A percentile compares a stretch with the other conserved stretches of the same genome.
phyloP scores from a whole-genome alignment of 768 basidiomycete species.

The Tricholoma bakamatsutake region DNA sequence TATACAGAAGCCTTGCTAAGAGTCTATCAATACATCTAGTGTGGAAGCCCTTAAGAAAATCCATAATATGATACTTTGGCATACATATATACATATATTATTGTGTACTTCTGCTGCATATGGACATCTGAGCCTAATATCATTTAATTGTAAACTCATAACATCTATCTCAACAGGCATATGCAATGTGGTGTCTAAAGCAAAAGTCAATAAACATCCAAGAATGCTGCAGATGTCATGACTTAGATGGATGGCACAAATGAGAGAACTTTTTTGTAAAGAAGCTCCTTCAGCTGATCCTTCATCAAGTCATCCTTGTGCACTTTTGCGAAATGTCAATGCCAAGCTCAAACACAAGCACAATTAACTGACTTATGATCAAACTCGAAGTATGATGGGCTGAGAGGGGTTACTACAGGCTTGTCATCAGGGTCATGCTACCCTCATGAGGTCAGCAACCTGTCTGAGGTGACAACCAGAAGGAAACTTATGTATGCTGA shows the following conservation, averaged over 20 bases:
- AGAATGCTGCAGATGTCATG: not conserved
- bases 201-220: slow-evolving; percentile 10
- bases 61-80: not conserved
- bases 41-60: not conserved
- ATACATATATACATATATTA: not conserved
- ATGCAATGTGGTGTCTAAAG: slow-evolving; percentile 9
- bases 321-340: slow-evolving; percentile 26
- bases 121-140: not conserved
- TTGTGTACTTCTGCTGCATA: not conserved
- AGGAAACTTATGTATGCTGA: slow-evolving; percentile 67
- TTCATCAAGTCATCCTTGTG: slow-evolving; percentile 73
- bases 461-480: not conserved
- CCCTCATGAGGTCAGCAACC: slow-evolving; percentile 29
- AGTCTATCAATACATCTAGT: too few relatives aligned
- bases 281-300: slow-evolving; percentile 74
- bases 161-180: not conserved
- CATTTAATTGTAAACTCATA: slow-evolving; percentile 7
- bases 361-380: slow-evolving; percentile 48
- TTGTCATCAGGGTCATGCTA: slow-evolving; percentile 90
- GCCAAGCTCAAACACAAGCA: slow-evolving; percentile 1
- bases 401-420: slow-evolving; percentile 72
- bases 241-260: slow-evolving; percentile 60
- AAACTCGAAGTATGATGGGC: slow-evolving; percentile 86
- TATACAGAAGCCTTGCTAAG: too few relatives aligned
- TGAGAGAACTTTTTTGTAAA: slow-evolving; percentile 79